Conservation (phyloP, 2,329 filamentous ascomycete genomes). For the Lasiodiplodia hormozganensis region DNA sequence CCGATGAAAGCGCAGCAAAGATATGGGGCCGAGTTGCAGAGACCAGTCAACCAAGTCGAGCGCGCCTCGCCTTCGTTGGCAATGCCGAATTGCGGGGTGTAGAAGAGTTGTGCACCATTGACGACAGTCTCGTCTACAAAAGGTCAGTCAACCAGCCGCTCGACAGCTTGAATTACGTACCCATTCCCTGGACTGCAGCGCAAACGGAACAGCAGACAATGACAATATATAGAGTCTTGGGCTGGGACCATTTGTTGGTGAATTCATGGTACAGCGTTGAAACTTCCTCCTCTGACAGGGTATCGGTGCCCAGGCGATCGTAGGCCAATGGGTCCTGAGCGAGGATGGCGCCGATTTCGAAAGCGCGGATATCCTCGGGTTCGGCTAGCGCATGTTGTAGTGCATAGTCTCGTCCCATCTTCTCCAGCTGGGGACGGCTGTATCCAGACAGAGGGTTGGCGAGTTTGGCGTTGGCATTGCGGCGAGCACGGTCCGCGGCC, state of each 20-base stretch:
- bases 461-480: slow-evolving; percentile 57
- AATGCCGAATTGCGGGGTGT: slow-evolving; percentile 67
- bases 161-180: slow-evolving; percentile 41
- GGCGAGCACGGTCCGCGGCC: slow-evolving; percentile 41
- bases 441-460: slow-evolving; percentile 61
- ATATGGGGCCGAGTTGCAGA: slow-evolving; percentile 68
- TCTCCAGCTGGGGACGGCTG: slow-evolving; percentile 58
- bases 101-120: slow-evolving; percentile 73
- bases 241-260: slow-evolving; percentile 73
- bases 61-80: slow-evolving; percentile 48
- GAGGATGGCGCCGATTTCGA: slow-evolving; percentile 41
- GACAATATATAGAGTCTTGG: slow-evolving; percentile 68
- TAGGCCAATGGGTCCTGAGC: slow-evolving; percentile 37
- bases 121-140: slow-evolving; percentile 69
- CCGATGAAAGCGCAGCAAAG: slow-evolving; percentile 72
- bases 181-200: slow-evolving; percentile 74
- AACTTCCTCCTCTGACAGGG: slow-evolving; percentile 65
- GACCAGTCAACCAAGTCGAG: slow-evolving; percentile 66
- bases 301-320: slow-evolving; percentile 37
- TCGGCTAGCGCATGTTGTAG: slow-evolving; percentile 54
- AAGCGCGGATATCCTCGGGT: slow-evolving; percentile 40
- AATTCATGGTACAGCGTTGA: slow-evolving; percentile 66
- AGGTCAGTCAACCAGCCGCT: slow-evolving; percentile 1
- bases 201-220: slow-evolving; percentile 71
- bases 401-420: slow-evolving; percentile 66